These are phyloP conservation scores for Sugiyamaella mastotermitis DNA, from an alignment of 805 yeast genomes.

Conservation along the genomic window DNA sequence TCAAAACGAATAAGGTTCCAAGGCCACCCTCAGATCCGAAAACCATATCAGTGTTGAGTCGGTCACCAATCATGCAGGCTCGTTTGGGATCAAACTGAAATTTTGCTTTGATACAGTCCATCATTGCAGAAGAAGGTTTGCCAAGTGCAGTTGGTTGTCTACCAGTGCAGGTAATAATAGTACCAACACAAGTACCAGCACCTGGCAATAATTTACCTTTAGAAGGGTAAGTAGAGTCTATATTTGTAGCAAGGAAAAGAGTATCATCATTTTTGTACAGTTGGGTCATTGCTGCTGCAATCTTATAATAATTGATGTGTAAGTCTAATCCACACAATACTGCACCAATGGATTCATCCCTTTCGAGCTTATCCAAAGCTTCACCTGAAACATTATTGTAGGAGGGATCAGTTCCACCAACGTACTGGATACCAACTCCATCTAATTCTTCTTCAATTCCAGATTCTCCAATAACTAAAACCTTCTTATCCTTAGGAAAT, in stretches of 20 bases:
- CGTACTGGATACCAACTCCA: slow-evolving; percentile 63
- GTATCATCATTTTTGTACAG: slow-evolving; percentile 54
- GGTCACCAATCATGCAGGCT: slow-evolving; percentile 91
- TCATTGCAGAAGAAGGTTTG: slow-evolving; percentile 84
- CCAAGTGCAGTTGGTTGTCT: slow-evolving; percentile 88
- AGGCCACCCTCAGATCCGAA: slow-evolving; percentile 87
- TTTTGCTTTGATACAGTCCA: slow-evolving; percentile 77
- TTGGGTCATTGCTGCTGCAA: slow-evolving; percentile 78
- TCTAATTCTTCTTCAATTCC: slow-evolving; percentile 80
- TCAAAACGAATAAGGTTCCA: slow-evolving; percentile 79
- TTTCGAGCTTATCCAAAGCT: slow-evolving; percentile 31
- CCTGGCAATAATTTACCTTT: slow-evolving; percentile 86
- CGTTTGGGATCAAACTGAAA: slow-evolving; percentile 44
- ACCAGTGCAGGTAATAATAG: slow-evolving; percentile 69
- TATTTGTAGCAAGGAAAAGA: slow-evolving; percentile 85
- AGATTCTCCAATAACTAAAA: slow-evolving; percentile 83
- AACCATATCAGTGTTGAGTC: slow-evolving; percentile 90
- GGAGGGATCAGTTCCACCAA: slow-evolving; percentile 79
- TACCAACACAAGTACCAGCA: slow-evolving; percentile 85
- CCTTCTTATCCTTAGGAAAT: slow-evolving; percentile 68
- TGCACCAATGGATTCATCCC: slow-evolving; percentile 74
- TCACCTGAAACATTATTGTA: slow-evolving; percentile 42
- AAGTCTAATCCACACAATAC: slow-evolving; percentile 86
- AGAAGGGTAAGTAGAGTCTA: slow-evolving; percentile 90
- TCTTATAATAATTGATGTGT: slow-evolving; percentile 70